Base-by-base conservation (phyloP, 2,329 filamentous ascomycete species). In the Myriosclerotinia curreyana region DNA sequence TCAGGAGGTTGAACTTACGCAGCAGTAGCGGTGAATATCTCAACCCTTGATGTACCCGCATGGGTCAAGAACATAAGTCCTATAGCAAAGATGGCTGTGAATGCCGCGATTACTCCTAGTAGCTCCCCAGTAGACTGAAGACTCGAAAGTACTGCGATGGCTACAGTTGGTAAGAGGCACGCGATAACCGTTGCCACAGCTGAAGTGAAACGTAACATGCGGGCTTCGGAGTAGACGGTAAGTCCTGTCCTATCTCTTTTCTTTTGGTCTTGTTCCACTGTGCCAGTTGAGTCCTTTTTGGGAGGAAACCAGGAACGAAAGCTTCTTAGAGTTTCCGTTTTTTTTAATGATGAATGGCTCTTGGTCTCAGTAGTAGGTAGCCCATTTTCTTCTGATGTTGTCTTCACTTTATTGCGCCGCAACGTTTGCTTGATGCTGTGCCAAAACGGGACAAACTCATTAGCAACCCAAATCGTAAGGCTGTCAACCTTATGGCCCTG, bases 1-100 rank as follows among this genome's bases (percentile, higher is more conserved):
- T 22, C 14, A n/a, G 54, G 15, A 42, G 4, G 1, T 17, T n/a
- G 20, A 20, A 68, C 69, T 69, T 66, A 71, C 69, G 68, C 69
- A 28, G 69, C 68, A 28, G 69, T 71, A 38, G 69, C 69, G 36
- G 66, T 69, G 34, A 70, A 71, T 12, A 70, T 70, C 11, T 71
- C 65, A 6, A 68, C 63, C 48, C 68, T 64, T 2, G 67, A 65
- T 11, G 62, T 67, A n/a, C 55, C 46, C 6, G 62, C 49, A 55
- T 62, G 38, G 1, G 65, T 65, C 20, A 70, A 59, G n/a, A 64
- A 59, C 64, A 69, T 66, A 12, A 70, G 53, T 8, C 68, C 69
- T 20, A 66, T 52, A 1, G 69, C 65, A 17, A 70, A 70, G 3
- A 67, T 59, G 14, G 66, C 50, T 25, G 66, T 66, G n/a, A 70